phyloP scores from a whole-genome alignment of 441 rosid genomes.

The Gossypium trilobum region DNA sequence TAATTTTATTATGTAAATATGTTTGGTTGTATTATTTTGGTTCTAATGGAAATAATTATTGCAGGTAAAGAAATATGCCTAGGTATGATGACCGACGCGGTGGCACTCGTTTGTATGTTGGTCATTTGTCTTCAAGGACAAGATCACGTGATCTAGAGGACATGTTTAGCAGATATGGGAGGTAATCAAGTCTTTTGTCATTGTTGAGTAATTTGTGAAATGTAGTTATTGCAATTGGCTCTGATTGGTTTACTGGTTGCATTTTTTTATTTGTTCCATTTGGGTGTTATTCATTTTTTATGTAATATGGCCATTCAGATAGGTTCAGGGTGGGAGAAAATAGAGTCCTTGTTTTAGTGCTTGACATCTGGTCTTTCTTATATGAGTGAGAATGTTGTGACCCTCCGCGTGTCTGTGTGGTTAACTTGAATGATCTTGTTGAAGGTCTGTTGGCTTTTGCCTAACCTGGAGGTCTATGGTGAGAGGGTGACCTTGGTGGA shows the following conservation, averaged over 20 bases:
- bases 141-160: constrained; percentile 46
- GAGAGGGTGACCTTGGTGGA: constrained; percentile 68
- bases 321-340: constrained; percentile 15
- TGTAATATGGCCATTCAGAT: not conserved
- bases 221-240: not conserved
- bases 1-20: not conserved
- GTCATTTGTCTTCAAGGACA: constrained; percentile 39
- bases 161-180: constrained; percentile 42
- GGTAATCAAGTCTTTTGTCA: constrained; percentile 19
- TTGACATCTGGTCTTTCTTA: constrained; percentile 21
- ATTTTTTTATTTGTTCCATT: not conserved
- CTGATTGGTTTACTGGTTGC: not conserved
- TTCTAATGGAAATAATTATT: not conserved
- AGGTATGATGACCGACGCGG: constrained; percentile 41
- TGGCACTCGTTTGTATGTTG: constrained; percentile 43
- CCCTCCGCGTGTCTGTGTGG: constrained; percentile 36
- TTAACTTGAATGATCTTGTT: constrained; percentile 54
- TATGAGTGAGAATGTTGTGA: constrained; percentile 26
- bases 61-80: constrained; percentile 34
- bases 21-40: not conserved
- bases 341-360: constrained; percentile 20
- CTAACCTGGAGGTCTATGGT: constrained; percentile 71
- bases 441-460: constrained; percentile 66
- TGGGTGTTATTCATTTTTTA: not conserved
- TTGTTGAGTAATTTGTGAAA: not conserved